Evolutionary conservation across 768 basidiomycete genomes (phyloP).

Genomic region (Pleurotus djamor): DNA sequence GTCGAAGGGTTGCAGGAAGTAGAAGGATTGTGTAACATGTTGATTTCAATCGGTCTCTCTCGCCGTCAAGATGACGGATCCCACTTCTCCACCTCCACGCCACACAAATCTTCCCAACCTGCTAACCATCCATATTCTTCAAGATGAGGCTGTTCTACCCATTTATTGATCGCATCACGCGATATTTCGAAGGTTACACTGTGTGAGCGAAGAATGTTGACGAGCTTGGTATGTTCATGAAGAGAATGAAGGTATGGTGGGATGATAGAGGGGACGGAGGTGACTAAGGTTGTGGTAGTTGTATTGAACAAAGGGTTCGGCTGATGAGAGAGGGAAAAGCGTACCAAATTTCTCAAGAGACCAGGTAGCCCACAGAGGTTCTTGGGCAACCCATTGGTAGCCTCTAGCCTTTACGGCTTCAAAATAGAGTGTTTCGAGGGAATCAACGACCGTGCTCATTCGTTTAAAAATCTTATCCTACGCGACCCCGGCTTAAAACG

Average conservation of each 20-base stretch:
- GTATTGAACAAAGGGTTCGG: too few relatives aligned
- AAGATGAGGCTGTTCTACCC: constrained; percentile 69
- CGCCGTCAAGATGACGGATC: too few relatives aligned
- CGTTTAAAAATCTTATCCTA: constrained; percentile 73
- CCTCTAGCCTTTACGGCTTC: constrained; percentile 76
- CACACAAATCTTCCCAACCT: constrained; percentile 78
- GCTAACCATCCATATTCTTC: constrained; percentile 68
- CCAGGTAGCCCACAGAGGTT: constrained; percentile 84
- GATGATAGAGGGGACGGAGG: constrained; percentile 52
- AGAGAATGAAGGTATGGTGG: constrained; percentile 69
- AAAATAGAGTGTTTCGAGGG: constrained; percentile 56
- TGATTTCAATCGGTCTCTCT: too few relatives aligned
- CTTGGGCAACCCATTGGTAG: constrained; percentile 64
- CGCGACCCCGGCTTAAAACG: too few relatives aligned
- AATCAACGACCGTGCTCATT: constrained; percentile 63
- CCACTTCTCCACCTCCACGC: constrained; percentile 77
- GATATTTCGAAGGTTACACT: constrained; percentile 69
- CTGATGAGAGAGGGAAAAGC: not conserved
- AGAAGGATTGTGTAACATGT: too few relatives aligned
- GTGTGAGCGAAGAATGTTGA: constrained; percentile 60
- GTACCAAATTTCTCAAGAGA: constrained; percentile 75
- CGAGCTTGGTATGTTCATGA: constrained; percentile 49
- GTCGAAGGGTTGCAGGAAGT: too few relatives aligned
- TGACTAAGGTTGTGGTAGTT: too few relatives aligned
- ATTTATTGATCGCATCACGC: constrained; percentile 56